phyloP scores from a whole-genome alignment of 2,329 filamentous ascomycete genomes.

The Aspergillus viridinutans region DNA sequence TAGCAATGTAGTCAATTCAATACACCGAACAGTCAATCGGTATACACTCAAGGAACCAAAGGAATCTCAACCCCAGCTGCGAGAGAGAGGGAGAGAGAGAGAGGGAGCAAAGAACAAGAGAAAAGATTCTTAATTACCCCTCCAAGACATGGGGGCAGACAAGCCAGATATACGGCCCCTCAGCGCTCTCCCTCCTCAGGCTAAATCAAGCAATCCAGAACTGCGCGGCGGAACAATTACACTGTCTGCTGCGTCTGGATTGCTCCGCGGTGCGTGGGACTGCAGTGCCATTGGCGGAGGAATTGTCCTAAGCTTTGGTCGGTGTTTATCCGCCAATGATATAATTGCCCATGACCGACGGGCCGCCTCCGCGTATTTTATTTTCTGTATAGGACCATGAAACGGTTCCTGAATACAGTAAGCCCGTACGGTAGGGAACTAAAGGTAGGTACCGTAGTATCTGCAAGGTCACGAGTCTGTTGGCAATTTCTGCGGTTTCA shows the following conservation, averaged over 20 bases:
- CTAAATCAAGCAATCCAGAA: not conserved
- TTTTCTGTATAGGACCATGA: not conserved
- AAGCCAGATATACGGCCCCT: not conserved
- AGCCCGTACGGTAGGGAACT: no score
- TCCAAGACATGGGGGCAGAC: not conserved
- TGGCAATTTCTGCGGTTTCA: not conserved
- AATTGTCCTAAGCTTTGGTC: constrained; percentile 9
- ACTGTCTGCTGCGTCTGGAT: not conserved
- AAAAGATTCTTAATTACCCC: not conserved
- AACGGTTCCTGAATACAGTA: not conserved
- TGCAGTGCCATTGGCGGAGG: constrained; percentile 22
- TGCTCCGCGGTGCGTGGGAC: constrained; percentile 4
- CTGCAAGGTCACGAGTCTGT: not conserved
- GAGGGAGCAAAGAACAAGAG: not conserved
- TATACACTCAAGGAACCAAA: not conserved
- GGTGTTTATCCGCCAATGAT: constrained; percentile 22
- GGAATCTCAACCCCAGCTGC: not conserved
- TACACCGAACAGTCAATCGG: not conserved
- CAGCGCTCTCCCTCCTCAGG: not conserved
- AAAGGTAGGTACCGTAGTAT: not conserved
- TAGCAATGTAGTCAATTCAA: not conserved
- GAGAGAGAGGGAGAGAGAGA: not conserved
- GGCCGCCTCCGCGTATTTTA: constrained; percentile 1
- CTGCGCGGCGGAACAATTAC: not conserved
- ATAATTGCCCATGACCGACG: constrained; percentile 1